Base-by-base conservation (phyloP, 1,284 basidiomycete species). In the Waitea zeae region DNA sequence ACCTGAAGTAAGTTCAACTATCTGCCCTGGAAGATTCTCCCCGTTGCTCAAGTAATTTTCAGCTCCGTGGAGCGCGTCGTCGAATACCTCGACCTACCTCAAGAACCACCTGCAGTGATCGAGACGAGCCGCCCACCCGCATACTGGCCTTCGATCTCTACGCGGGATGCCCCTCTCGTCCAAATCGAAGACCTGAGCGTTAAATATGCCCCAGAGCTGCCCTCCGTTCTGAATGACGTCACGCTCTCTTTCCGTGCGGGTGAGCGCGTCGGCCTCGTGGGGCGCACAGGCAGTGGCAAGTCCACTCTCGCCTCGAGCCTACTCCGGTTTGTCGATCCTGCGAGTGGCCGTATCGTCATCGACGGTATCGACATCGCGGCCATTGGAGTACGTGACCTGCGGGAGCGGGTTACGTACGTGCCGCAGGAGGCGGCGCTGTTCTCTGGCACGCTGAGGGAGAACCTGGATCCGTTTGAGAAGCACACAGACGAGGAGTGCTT, bases 201-300 rank as follows among this genome's bases (percentile, higher is more conserved):
- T 49, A 82, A 77, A 52, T 92, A 93, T 51, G 69, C 82, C 0
- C 65, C 77, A 0, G 84, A 79, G 35, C 59, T 95, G 3, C 80
- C 84, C 38, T 59, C 82, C 3, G 80, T 83, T 20, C 57, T 96
- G 35, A 78, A 72, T 42, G 64, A 81, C 36, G 67, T 96, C 35
- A 67, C 65, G 13, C 48, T 96, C 38, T 67, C 48, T 17, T 68
- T 80, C 44, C 59, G 75, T 49, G 66, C 82, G 0, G 70, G 68
- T 33, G 82, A 92, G 50, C 86, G 86, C 44, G 70, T 95, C 33
- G 88, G 87, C 14, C 67, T 92, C 3, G 77, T 76, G 46, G 90
- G 90, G 2, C 61, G 90, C 39, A 96, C 92, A 1, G 89, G 92
- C 1, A 83, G 87, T 13, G 90, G 90, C 40, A 95, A 95, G 57